Base-by-base conservation (phyloP, 1,284 basidiomycete genomes). In the Pisolithus thermaeus region DNA sequence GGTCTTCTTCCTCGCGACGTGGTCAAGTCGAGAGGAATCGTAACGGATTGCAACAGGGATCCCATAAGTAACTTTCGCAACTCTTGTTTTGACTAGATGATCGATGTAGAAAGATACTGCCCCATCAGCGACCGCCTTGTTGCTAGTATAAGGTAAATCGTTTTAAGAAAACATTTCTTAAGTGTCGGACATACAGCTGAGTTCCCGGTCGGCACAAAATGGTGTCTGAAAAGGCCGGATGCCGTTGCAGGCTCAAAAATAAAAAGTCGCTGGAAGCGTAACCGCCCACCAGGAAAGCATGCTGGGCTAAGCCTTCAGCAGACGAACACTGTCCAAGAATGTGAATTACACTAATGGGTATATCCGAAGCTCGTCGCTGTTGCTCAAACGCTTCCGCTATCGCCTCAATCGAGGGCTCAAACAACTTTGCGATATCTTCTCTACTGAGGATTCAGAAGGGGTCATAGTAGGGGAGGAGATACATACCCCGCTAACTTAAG, bases 181-280 rank as follows among this genome's bases (percentile, higher is more conserved):
- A 54, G 65, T 58, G 22, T 60, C 57, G 32, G 65, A 66, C 53
- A 20, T 54, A 55, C 53, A 28, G 43, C n/a, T 50, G 52, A 12
- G 42, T 37, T 35, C 44, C 38, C 2, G 71, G 72, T 14, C 70
- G 64, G 41, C 56, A 60, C 7, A 69, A 51, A 11, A 52, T 52
- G 1, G 68, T 28, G 6, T 61, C 59, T 5, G 57, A 48, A 14
- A 52, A 47, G 16, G 54, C 50, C 18, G 74, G 52, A 12, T 58
- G 48, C 7, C 56, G 50, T 36, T 64, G 62, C 2, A 77, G 66
- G 23, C 59, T 59, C 9, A 57, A 53, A 51, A 68, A 74, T 1
- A 77, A 60, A 67, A 70, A 75, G 25, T 74, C 70, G 51, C 71
- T 76, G 7, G 73, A 72, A 6, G 71, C 73, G 51, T 75, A 77